A percentile compares a stretch with the other conserved stretches of the same genome.
Evolutionary conservation across 2,329 filamentous ascomycete species (phyloP).

Genomic region (Talaromyces sp.): DNA sequence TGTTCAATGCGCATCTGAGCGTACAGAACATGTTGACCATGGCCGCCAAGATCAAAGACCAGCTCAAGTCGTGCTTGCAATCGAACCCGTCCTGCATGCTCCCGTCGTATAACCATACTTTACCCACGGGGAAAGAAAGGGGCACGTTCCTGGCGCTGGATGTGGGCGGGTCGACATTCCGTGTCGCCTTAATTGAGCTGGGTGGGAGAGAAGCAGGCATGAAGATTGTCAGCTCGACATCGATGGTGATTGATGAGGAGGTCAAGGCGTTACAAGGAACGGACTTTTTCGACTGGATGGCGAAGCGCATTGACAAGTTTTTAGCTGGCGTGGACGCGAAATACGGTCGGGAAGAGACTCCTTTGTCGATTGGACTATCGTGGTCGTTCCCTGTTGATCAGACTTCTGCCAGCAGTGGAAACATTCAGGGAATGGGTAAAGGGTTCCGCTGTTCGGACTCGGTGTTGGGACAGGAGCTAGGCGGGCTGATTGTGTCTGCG

Average conservation of each 20-base stretch:
- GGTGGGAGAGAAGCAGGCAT: slow-evolving; percentile 49
- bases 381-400: slow-evolving; percentile 67
- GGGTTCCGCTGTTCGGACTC: slow-evolving; percentile 60
- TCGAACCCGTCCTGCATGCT: slow-evolving; percentile 61
- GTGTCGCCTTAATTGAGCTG: slow-evolving; percentile 59
- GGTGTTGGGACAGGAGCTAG: slow-evolving; percentile 58
- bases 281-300: slow-evolving; percentile 66
- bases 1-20: slow-evolving; percentile 37
- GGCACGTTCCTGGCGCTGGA: slow-evolving; percentile 62
- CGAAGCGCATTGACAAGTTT: slow-evolving; percentile 55
- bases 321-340: slow-evolving; percentile 44
- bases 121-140: slow-evolving; percentile 58
- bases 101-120: slow-evolving; percentile 61
- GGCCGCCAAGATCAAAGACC: slow-evolving; percentile 45
- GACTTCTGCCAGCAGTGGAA: slow-evolving; percentile 57
- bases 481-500: slow-evolving; percentile 57
- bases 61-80: slow-evolving; percentile 55
- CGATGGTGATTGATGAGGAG: slow-evolving; percentile 54
- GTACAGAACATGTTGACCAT: slow-evolving; percentile 40
- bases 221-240: slow-evolving; percentile 54
- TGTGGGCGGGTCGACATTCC: slow-evolving; percentile 64
- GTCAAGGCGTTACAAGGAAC: slow-evolving; percentile 55
- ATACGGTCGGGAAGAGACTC: slow-evolving; percentile 35
- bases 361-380: slow-evolving; percentile 58
- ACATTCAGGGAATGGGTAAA: slow-evolving; percentile 62